Percentiles rank a stretch among this genome's conserved stretches.
phyloP scores from a whole-genome alignment of 2,329 filamentous ascomycete genomes.

The Aspergillus eucalypticola region DNA sequence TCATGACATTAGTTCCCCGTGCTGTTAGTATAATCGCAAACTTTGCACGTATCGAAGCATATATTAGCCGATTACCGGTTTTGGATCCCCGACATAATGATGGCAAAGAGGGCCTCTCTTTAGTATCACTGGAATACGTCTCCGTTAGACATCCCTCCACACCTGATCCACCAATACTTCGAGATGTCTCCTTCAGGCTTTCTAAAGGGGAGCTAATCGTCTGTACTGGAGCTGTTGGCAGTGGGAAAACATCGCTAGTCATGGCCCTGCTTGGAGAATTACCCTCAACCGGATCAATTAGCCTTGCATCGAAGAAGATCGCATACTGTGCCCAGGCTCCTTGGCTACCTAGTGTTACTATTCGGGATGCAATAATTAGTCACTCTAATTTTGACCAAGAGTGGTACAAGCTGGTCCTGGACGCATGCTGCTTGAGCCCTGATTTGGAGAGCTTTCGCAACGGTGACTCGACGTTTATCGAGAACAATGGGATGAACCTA shows the following conservation, averaged over 20 bases:
- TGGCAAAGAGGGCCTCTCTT: rapidly evolving
- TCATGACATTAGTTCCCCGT: constrained; percentile 1
- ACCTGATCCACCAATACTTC: neutral
- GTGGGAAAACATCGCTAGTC: constrained; percentile 10
- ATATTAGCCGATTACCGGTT: neutral
- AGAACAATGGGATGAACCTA: neutral
- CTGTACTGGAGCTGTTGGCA: constrained; percentile 7
- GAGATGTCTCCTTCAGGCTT: neutral
- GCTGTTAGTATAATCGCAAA: neutral
- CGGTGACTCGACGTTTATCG: neutral
- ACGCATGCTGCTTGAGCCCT: neutral
- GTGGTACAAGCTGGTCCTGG: neutral
- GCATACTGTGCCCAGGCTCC: constrained; percentile 1
- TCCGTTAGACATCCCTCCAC: neutral
- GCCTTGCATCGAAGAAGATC: neutral
- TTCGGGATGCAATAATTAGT: constrained; percentile 1
- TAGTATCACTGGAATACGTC: neutral
- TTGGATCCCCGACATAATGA: neutral
- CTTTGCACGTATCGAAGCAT: neutral
- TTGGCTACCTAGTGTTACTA: constrained; percentile 5
- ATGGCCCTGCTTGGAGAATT: constrained; percentile 9
- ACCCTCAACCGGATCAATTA: neutral
- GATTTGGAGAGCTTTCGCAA: neutral
- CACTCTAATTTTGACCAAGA: neutral
- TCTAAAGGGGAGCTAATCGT: neutral